A percentile compares a stretch with the other conserved stretches of the same genome.
These are phyloP conservation scores for Exophiala alcalophila DNA, from an alignment of 2,329 filamentous ascomycete genomes.

Conservation along the genomic window DNA sequence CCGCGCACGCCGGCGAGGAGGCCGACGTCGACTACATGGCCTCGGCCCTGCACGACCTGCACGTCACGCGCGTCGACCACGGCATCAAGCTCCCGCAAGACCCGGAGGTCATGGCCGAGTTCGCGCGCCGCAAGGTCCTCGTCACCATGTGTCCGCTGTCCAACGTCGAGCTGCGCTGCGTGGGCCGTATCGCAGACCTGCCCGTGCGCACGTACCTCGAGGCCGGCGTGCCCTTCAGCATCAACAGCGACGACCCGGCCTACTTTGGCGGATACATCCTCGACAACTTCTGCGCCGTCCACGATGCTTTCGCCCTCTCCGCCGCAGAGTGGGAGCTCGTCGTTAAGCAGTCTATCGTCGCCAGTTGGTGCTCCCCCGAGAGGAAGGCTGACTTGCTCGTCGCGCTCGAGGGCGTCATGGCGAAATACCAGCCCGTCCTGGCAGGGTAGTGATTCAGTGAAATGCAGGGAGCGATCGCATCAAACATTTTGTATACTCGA, in stretches of 20 bases:
- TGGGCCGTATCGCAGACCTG: constrained; percentile 52
- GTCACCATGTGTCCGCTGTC: constrained; percentile 71
- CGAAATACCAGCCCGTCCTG: too few species aligned
- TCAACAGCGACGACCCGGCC: constrained; percentile 72
- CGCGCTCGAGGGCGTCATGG: constrained; percentile 9
- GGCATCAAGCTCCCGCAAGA: constrained; percentile 66
- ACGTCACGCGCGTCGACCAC: constrained; percentile 69
- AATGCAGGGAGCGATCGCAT: too few species aligned
- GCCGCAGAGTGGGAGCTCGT: constrained; percentile 66
- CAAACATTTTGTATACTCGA: too few species aligned
- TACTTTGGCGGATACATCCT: constrained; percentile 75
- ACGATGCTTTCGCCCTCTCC: constrained; percentile 64
- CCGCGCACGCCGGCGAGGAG: constrained; percentile 74
- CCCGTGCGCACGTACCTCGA: constrained; percentile 64
- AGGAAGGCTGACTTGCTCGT: constrained; percentile 50
- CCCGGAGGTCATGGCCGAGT: constrained; percentile 54
- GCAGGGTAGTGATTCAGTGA: too few species aligned
- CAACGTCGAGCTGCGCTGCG: constrained; percentile 64
- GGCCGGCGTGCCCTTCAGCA: constrained; percentile 63
- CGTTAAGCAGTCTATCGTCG: constrained; percentile 59
- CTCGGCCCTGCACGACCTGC: constrained; percentile 60
- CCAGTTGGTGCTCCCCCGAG: constrained; percentile 65
- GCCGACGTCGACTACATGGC: constrained; percentile 65
- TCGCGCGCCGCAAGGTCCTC: constrained; percentile 58
- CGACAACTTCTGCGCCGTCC: constrained; percentile 72